Conservation (phyloP, 164 flowering plant species). For the Annona squamosa region DNA sequence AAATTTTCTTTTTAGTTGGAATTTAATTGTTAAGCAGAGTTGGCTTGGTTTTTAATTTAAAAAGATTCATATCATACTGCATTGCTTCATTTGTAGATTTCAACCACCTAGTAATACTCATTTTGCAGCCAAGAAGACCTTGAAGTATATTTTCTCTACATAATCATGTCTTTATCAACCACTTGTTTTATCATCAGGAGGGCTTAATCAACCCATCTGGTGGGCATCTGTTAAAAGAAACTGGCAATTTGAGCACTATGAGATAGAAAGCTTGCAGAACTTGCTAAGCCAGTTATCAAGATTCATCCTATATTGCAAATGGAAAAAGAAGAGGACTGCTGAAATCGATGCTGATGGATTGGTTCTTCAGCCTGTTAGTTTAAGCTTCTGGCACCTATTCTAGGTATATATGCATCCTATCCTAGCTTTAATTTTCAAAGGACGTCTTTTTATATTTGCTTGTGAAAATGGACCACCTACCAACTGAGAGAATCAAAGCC, state of each 20-base stretch:
- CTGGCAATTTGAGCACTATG: constrained; percentile 95
- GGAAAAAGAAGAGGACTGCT: constrained; percentile 12
- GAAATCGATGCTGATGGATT: constrained; percentile 28
- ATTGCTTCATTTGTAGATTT: background rate
- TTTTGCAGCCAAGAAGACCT: background rate
- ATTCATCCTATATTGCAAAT: constrained; percentile 24
- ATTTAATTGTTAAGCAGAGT: background rate
- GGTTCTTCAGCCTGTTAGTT: constrained; percentile 43
- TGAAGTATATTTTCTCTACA: background rate
- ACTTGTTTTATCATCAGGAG: constrained; percentile 41
- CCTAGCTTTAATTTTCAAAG: background rate
- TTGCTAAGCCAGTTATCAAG: constrained; percentile 67
- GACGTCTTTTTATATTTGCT: background rate
- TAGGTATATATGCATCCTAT: background rate
- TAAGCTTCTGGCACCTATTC: constrained; percentile 8
- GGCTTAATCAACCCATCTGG: constrained; percentile 75
- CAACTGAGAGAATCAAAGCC: background rate
- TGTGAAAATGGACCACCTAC: background rate
- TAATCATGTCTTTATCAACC: background rate
- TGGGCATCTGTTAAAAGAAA: constrained; percentile 56
- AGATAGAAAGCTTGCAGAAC: constrained; percentile 90
- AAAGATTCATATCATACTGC: background rate
- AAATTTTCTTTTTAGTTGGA: background rate
- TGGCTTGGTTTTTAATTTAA: background rate
- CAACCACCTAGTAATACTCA: background rate